Base-by-base conservation (phyloP, 2,329 filamentous ascomycete genomes). In the Phialophora expanda region DNA sequence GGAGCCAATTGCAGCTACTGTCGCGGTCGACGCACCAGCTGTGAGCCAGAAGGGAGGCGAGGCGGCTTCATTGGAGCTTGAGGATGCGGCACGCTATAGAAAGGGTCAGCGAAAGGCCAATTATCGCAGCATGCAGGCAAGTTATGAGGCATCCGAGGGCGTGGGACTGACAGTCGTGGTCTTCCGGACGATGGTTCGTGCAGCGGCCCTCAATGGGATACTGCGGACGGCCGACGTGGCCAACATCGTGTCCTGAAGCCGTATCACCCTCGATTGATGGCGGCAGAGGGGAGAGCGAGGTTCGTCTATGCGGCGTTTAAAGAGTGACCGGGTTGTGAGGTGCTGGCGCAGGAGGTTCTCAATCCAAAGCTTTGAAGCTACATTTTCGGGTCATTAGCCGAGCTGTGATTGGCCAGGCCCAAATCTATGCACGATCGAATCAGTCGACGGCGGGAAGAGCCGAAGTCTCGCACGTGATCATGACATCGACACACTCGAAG, bases 221-320 rank as follows among this genome's bases (percentile, higher is more conserved):
- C 91, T 89, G 86, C 92, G 92, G 86, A 96, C 84, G 84, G 88
- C 88, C 83, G 93, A 92, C 87, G 93, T 91, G 84, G 92, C 90
- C 87, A 97, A 89, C 94, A 98, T 97, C 80, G 81, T 90, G 86
- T 62, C 65, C 44, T 61, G 50, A 66, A 64, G 65, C 61, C 66
- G 57, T 64, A 62, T 46, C 65, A 51, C 60, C 57, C 66, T 69
- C 50, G 66, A 66, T 62, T 65, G 67, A 67, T 64, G 68, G 56
- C 59, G 66, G 60, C 44, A 60, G 62, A 69, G 66, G 60, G 51
- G 68, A 53, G 57, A 57, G 38, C 58, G 51, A 64, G 50, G 66
- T 58, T 64, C 61, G 57, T 57, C 51, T 48, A 59, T 38, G 48
- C 54, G 54, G 60, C 56, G 34, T 24, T 12, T 64, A 66, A 63